Conservation (phyloP, 192 early-diverging fungal genomes). For the Coemansia sp. region DNA sequence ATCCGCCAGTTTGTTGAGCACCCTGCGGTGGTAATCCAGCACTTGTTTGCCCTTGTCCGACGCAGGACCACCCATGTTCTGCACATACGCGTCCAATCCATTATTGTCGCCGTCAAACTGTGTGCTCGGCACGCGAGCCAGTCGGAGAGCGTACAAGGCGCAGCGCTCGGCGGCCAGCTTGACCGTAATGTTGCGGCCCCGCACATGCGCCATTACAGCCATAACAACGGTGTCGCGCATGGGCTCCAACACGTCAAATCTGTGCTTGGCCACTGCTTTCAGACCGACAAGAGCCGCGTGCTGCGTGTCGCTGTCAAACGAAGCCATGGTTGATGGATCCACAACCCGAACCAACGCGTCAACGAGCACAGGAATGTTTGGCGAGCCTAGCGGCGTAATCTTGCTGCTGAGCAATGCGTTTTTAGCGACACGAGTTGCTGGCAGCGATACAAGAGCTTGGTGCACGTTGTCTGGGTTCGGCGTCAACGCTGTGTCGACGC, state of each 20-base stretch:
- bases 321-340: slow-evolving; percentile 18
- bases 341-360: slow-evolving; percentile 27
- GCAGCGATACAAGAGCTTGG: slow-evolving; percentile 14
- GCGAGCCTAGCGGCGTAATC: slow-evolving; percentile 2
- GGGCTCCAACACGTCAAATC: slow-evolving; percentile 48
- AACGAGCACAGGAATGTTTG: slow-evolving; percentile 2
- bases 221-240: slow-evolving; percentile 60
- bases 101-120: slow-evolving; percentile 28
- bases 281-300: slow-evolving; percentile 58
- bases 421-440: slow-evolving; percentile 32
- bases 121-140: slow-evolving; percentile 44
- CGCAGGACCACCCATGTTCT: slow-evolving; percentile 52
- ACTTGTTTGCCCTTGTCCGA: slow-evolving; percentile 53
- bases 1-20: slow-evolving; percentile 51
- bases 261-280: slow-evolving; percentile 59
- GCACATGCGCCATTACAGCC: slow-evolving; percentile 68
- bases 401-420: slow-evolving; percentile 17
- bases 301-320: slow-evolving; percentile 46
- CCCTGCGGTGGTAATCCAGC: slow-evolving; percentile 64
- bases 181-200: slow-evolving; percentile 77
- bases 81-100: slow-evolving; percentile 41
- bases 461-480: slow-evolving; percentile 17
- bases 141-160: slow-evolving; percentile 67
- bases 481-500: slow-evolving; percentile 63
- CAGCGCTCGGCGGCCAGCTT: slow-evolving; percentile 86